Evolutionary conservation across 257 asterid genomes (phyloP), one percentile per base, ranked within the genome.

Genomic region (Lycium ferocissimum): DNA sequence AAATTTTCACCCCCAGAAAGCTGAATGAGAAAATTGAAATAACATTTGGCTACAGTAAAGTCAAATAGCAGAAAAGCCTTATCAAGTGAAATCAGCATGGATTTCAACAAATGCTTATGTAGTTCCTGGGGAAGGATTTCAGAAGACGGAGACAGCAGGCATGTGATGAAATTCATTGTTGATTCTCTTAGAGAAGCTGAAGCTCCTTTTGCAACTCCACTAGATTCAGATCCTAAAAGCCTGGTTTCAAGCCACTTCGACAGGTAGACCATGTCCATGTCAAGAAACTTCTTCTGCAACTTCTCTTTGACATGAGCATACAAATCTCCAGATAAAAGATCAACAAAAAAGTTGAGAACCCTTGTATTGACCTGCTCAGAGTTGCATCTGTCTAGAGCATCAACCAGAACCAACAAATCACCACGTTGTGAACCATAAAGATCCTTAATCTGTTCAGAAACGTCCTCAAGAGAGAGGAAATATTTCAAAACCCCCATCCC

Each of bases 241-340:
- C 98, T 94, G 82, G 86, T 88, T 87, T 93, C 98, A 80, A 97
- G 90, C 99, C 99, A 97, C 91, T 89, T 94, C 7, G 94, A 89
- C 20, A 97, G 90, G 89, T 85, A 89, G 84, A 63, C 89, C 86
- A 89, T 81, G 88, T 93, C 96, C 96, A 92, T 93, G 87, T 79
- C 86, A 59, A 91, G 89, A 83, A 97, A 95, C 86, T 95, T 97
- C 90, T 72, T 88, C 90, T 90, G 97, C 88, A 95, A 87, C 88
- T 87, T 89, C 87, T 88, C 89, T 84, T 89, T 97, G 43, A 97
- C 86, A 83, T 87, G 94, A 73, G 92, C 86, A 78, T 86, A 88
- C 80, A 73, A 26, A 73, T 90, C 97, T 76, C 91, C 94, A 18
- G 97, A 92, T 59, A 97, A 73, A 84, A 97, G 93, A 80, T 93